Percentiles rank a stretch among this genome's conserved stretches.
Evolutionary conservation across 441 rosid species (phyloP).

Genomic region (Euphorbia schlechtendalii): DNA sequence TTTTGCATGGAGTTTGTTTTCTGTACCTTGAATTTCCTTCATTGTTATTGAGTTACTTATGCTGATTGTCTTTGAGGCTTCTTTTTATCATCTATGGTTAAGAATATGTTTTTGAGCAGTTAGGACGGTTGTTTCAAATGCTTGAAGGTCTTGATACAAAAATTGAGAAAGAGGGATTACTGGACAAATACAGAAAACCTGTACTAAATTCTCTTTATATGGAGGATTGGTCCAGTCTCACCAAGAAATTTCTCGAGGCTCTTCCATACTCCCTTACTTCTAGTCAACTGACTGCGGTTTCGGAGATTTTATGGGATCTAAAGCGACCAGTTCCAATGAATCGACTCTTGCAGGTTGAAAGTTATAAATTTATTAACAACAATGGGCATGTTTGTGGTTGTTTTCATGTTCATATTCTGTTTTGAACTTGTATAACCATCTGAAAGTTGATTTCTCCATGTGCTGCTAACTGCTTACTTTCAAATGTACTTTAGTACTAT

Average conservation of each 20-base stretch:
- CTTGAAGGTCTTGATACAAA: constrained; percentile 78
- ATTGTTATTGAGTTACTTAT: background rate
- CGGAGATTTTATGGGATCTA: constrained; percentile 96
- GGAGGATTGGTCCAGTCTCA: constrained; percentile 74
- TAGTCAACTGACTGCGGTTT: constrained; percentile 80
- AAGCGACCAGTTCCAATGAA: constrained; percentile 90
- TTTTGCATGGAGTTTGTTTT: background rate
- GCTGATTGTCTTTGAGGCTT: background rate
- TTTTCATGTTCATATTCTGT: constrained; percentile 3
- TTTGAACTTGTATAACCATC: background rate
- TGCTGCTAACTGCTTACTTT: background rate
- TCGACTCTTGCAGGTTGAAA: constrained; percentile 81
- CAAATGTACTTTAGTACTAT: background rate
- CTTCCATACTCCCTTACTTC: constrained; percentile 89
- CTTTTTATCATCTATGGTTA: constrained; percentile 1
- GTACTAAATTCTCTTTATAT: constrained; percentile 46
- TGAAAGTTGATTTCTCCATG: background rate
- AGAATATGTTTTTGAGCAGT: constrained; percentile 39
- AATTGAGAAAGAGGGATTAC: constrained; percentile 71
- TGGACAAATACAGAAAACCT: constrained; percentile 71
- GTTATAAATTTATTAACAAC: constrained; percentile 11
- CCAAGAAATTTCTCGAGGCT: constrained; percentile 62
- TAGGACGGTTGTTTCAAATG: constrained; percentile 89
- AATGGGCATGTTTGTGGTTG: background rate
- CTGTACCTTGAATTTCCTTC: background rate